phyloP scores from a whole-genome alignment of 2,329 filamentous ascomycete genomes.

The Verruconis gallopava region DNA sequence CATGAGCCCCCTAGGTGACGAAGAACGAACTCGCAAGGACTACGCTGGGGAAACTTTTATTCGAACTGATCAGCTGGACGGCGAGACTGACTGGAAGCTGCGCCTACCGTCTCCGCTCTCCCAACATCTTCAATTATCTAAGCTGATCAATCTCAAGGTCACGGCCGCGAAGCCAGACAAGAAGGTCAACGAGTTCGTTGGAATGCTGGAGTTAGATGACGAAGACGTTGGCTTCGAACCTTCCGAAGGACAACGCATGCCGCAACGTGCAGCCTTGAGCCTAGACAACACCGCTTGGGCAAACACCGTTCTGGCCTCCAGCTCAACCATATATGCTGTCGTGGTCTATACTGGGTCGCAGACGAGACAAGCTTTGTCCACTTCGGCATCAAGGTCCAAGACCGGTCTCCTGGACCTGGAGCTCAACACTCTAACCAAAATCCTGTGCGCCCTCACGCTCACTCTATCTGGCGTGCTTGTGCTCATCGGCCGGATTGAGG shows the following conservation, averaged over 20 bases:
- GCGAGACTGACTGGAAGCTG: conserved; percentile 97
- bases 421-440: conserved; percentile 95
- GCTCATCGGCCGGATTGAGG: conserved; percentile 49
- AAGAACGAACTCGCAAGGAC: conserved; percentile 14
- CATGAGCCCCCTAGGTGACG: neutral
- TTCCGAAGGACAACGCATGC: conserved; percentile 13
- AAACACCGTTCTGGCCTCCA: conserved; percentile 91
- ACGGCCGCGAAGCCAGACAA: conserved; percentile 83
- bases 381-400: conserved; percentile 82
- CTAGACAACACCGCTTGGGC: conserved; percentile 99
- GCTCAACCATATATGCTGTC: conserved; percentile 74
- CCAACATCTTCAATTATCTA: conserved; percentile 59
- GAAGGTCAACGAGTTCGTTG: conserved; percentile 88
- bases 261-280: conserved; percentile 57
- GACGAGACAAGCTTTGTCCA: conserved; percentile 86
- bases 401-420: conserved; percentile 88
- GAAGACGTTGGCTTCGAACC: conserved; percentile 12
- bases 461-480: conserved; percentile 79
- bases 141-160: conserved; percentile 54
- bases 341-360: conserved; percentile 92
- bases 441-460: conserved; percentile 78
- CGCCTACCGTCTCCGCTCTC: conserved; percentile 76
- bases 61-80: conserved; percentile 90
- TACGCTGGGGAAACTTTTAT: conserved; percentile 86
- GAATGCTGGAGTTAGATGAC: conserved; percentile 60